phyloP scores from a whole-genome alignment of 2,329 filamentous ascomycete genomes.

The Aspergillus sp. region DNA sequence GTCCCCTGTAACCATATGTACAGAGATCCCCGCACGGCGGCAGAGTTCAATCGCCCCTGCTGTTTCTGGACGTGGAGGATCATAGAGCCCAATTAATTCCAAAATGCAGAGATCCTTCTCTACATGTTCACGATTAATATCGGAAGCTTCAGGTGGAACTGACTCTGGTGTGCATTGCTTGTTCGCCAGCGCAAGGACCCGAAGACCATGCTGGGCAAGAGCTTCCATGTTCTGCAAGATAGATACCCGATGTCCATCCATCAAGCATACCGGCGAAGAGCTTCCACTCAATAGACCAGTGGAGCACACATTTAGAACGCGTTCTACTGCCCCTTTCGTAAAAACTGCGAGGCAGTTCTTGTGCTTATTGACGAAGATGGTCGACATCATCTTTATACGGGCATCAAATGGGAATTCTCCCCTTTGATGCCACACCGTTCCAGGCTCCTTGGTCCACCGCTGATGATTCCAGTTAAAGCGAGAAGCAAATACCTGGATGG shows the following conservation, averaged over 20 bases:
- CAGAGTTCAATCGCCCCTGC: conserved; percentile 66
- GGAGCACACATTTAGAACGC: conserved; percentile 61
- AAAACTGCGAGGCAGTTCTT: conserved; percentile 30
- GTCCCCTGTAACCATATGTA: conserved; percentile 82
- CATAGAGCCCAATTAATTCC: conserved; percentile 81
- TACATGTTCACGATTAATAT: conserved; percentile 51
- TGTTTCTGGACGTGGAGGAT: conserved; percentile 78
- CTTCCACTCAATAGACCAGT: conserved; percentile 42
- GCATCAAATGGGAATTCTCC: conserved; percentile 72
- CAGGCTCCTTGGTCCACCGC: conserved; percentile 46
- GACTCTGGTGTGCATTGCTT: conserved; percentile 11
- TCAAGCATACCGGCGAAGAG: conserved; percentile 40
- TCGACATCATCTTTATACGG: conserved; percentile 71
- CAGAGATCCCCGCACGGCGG: conserved; percentile 67
- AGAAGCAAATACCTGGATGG: conserved; percentile 68
- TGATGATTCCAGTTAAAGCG: conserved; percentile 62
- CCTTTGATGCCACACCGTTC: conserved; percentile 52
- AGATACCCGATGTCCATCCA: conserved; percentile 49
- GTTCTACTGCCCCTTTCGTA: conserved; percentile 58
- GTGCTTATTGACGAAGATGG: conserved; percentile 50
- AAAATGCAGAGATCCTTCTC: conserved; percentile 68
- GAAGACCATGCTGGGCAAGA: conserved; percentile 61
- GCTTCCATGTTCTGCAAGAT: conserved; percentile 66
- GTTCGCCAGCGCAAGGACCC: conserved; percentile 63
- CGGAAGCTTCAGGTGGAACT: conserved; percentile 13